Percentiles rank a stretch among this genome's conserved stretches.
Conservation (phyloP, 352 stramenopile genomes). For the Pelagophyceae sp. region DNA sequence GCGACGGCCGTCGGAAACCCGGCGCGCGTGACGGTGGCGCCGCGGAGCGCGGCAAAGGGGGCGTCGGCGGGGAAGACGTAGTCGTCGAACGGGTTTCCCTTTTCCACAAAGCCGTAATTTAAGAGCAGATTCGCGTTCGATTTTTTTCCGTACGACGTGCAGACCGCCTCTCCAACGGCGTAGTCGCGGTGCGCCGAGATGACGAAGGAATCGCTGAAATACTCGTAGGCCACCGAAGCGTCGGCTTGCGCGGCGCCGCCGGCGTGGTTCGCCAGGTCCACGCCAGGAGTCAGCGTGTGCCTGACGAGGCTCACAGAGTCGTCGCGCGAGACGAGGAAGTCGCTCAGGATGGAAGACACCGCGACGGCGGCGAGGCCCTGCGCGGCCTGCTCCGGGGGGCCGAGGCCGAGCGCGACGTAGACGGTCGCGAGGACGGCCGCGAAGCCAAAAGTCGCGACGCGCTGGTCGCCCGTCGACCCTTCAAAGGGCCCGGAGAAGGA, state of each 20-base stretch:
- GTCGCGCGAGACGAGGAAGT: not conserved
- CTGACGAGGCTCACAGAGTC: not conserved
- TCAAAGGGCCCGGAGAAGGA: constrained; percentile 11
- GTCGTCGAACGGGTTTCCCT: constrained; percentile 1
- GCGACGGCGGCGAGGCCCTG: constrained; percentile 2
- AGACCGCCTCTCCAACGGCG: not conserved
- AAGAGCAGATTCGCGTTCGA: not conserved
- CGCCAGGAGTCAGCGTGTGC: not conserved
- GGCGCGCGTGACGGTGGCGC: not conserved
- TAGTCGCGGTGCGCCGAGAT: not conserved
- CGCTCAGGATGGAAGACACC: not conserved
- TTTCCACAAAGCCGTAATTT: constrained; percentile 14
- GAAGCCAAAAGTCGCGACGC: not conserved
- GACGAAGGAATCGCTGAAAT: constrained; percentile 4
- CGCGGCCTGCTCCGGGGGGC: not conserved
- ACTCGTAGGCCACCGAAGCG: not conserved
- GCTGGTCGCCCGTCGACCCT: not conserved
- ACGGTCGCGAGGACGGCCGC: not conserved
- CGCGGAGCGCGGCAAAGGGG: not conserved
- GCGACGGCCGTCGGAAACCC: not conserved
- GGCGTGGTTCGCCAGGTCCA: constrained; percentile 10
- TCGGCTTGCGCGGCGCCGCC: not conserved
- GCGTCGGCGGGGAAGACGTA: constrained; percentile 2
- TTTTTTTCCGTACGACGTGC: constrained; percentile 14
- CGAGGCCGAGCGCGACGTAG: not conserved